Conservation (phyloP, 2,329 filamentous ascomycete species). For the Alternaria sp. region DNA sequence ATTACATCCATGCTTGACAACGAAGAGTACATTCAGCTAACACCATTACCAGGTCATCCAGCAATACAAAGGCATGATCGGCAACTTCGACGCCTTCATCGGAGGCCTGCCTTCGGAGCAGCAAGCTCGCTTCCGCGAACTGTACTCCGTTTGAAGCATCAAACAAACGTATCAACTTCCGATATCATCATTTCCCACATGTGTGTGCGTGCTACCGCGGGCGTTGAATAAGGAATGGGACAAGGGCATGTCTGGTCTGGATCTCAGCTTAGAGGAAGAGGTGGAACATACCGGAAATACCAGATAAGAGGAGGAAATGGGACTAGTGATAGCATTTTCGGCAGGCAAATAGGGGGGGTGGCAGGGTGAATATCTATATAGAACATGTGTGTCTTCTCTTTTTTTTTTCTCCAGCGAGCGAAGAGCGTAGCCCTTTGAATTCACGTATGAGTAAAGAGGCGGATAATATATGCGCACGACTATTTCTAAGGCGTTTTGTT, state of each 20-base stretch:
- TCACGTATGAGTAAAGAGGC: too few species aligned
- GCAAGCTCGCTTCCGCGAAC: slow-evolving; percentile 51
- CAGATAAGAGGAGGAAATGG: slow-evolving; percentile 1
- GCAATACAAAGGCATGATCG: slow-evolving; percentile 62
- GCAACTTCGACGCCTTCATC: slow-evolving; percentile 60
- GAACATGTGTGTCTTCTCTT: background rate
- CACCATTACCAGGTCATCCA: slow-evolving; percentile 52
- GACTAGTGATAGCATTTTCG: background rate
- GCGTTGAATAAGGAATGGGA: slow-evolving; percentile 28
- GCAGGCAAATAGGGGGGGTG: background rate
- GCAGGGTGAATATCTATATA: background rate
- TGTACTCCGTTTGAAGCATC: slow-evolving; percentile 47
- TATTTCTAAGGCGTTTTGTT: background rate
- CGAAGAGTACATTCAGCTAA: slow-evolving; percentile 18
- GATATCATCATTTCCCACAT: slow-evolving; percentile 19
- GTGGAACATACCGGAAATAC: slow-evolving; percentile 28
- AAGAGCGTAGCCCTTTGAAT: too few species aligned
- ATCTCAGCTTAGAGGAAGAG: slow-evolving; percentile 27
- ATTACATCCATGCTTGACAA: background rate
- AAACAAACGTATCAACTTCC: background rate
- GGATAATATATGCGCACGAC: background rate
- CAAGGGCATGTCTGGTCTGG: background rate
- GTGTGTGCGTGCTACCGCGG: slow-evolving; percentile 24
- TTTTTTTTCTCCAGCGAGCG: background rate
- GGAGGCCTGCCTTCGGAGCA: slow-evolving; percentile 53